Evolutionary conservation across 2,329 filamentous ascomycete genomes (phyloP), one percentile per base, ranked within the genome.

Genomic region (Xylariaceae sp.): DNA sequence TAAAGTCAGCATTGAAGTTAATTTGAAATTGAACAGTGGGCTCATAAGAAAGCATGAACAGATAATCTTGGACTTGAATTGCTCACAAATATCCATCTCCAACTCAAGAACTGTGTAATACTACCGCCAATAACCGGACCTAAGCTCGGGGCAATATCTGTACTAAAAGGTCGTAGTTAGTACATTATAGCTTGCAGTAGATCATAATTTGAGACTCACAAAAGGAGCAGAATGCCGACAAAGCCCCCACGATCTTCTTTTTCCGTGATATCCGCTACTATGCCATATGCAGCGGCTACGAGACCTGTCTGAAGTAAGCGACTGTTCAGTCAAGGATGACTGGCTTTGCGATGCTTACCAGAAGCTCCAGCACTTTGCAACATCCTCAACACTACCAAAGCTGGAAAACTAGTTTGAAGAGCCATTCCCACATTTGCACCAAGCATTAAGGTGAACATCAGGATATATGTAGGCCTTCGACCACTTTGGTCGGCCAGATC

Each of bases 311-410:
- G n/a, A n/a, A n/a, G n/a, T n/a, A n/a, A n/a, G n/a, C n/a, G n/a
- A n/a, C n/a, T n/a, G n/a, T n/a, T n/a, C n/a, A n/a, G n/a, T n/a
- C n/a, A n/a, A n/a, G n/a, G n/a, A n/a, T n/a, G n/a, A n/a, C n/a
- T n/a, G n/a, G n/a, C n/a, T n/a, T n/a, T n/a, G n/a, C n/a, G n/a
- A n/a, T n/a, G 25, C 14, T 29, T 83, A 1, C 80, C 79, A 52
- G 77, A 81, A 58, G 76, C 81, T 1, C 83, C 81, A 1, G 71
- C 69, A 22, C 76, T 78, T 55, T 85, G 81, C 3, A 83, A 49
- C 61, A 75, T 77, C 0, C 81, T 72, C n/a, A 84, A 63, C 2
- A 82, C 68, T 35, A 84, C 52, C 14, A 84, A 63, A 1, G 77
- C 74, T 1, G 71, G 67, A 44, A 76, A 80, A 56, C 72, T 68